Percentiles rank a stretch among this genome's conserved stretches.
These are phyloP conservation scores for Pythium monospermum DNA, from an alignment of 352 stramenopile genomes.

Conservation along the genomic window DNA sequence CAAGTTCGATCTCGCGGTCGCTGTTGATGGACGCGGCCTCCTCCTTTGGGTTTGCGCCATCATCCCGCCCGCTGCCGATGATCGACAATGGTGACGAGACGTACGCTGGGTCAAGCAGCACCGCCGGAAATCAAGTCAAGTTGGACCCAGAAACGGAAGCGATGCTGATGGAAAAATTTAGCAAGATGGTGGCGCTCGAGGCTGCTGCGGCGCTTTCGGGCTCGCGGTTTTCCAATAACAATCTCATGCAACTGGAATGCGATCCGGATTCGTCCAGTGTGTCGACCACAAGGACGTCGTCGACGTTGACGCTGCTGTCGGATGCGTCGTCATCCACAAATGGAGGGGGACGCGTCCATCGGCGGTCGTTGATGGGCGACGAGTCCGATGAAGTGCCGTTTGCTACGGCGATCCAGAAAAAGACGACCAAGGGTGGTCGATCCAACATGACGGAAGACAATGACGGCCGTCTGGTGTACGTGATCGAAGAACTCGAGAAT, in stretches of 20 bases:
- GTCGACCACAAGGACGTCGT: slow-evolving; percentile 6
- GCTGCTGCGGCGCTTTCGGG: slow-evolving; percentile 6
- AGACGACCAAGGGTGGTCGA: background rate
- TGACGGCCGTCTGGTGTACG: slow-evolving; percentile 10
- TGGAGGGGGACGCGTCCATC: background rate
- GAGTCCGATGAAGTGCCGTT: background rate
- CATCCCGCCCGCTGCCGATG: slow-evolving; percentile 28
- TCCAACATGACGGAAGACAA: slow-evolving; percentile 17
- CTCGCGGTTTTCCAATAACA: slow-evolving; percentile 11
- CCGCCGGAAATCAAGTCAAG: slow-evolving; percentile 1
- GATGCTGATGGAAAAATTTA: slow-evolving; percentile 64
- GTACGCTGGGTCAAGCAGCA: background rate
- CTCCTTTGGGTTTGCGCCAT: slow-evolving; percentile 6
- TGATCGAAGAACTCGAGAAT: slow-evolving; percentile 23
- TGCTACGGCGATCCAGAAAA: background rate
- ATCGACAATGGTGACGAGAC: slow-evolving; percentile 43
- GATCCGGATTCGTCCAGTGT: slow-evolving; percentile 23
- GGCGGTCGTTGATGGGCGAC: slow-evolving; percentile 6
- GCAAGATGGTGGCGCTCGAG: slow-evolving; percentile 27
- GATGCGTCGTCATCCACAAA: background rate
- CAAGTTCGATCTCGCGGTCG: slow-evolving; percentile 57
- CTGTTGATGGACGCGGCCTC: slow-evolving; percentile 48
- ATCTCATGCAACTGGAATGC: slow-evolving; percentile 26
- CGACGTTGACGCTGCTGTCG: slow-evolving; percentile 5
- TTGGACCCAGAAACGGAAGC: slow-evolving; percentile 44